phyloP scores from a whole-genome alignment of 1,284 basidiomycete genomes.

The Trametes versicolor region DNA sequence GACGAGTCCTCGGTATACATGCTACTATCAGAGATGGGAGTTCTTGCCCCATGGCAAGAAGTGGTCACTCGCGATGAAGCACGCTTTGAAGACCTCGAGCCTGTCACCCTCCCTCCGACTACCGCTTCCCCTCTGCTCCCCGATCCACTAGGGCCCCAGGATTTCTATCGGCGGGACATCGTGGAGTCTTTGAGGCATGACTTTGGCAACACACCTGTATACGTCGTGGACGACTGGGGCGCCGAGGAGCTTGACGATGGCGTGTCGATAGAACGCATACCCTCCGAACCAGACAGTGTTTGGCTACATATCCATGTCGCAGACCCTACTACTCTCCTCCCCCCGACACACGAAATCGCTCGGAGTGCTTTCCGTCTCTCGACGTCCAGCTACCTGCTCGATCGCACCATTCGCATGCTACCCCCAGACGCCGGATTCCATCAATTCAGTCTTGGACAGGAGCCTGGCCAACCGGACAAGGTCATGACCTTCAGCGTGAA shows the following conservation, averaged over 20 bases:
- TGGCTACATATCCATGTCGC: conserved; percentile 97
- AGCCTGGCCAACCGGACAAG: conserved; percentile 53
- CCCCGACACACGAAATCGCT: conserved; percentile 70
- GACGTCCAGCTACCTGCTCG: conserved; percentile 70
- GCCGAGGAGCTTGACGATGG: conserved; percentile 97
- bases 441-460: conserved; percentile 65
- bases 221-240: conserved; percentile 86
- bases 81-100: neutral
- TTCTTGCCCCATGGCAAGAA: conserved; percentile 82
- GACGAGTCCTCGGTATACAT: conserved; percentile 45
- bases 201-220: conserved; percentile 85
- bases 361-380: conserved; percentile 61
- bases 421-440: conserved; percentile 61
- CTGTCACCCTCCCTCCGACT: conserved; percentile 23
- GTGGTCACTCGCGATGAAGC: conserved; percentile 47
- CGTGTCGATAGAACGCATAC: conserved; percentile 79
- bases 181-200: conserved; percentile 82
- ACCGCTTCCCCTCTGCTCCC: conserved; percentile 15
- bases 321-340: conserved; percentile 89
- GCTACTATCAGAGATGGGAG: conserved; percentile 73
- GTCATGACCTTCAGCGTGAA: conserved; percentile 88
- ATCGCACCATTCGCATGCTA: conserved; percentile 77
- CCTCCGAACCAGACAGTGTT: conserved; percentile 61
- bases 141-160: conserved; percentile 59
- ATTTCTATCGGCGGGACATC: conserved; percentile 66